Evolutionary conservation across 352 stramenopile species (phyloP).

Genomic region (Pythium guiyangense): DNA sequence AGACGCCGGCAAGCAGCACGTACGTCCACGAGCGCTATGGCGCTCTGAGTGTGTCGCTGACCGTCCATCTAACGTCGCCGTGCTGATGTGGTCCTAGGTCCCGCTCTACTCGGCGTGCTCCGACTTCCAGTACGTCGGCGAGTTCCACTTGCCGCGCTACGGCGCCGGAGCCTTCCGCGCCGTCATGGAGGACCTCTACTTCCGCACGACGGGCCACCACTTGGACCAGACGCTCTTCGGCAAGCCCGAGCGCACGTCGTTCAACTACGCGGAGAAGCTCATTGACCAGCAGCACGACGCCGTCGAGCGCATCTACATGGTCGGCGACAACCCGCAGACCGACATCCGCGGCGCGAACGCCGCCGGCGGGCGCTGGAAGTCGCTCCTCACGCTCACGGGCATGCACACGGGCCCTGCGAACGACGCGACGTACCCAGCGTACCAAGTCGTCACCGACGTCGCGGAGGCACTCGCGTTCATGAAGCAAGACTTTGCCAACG

Average conservation of each 20-base stretch:
- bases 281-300: slow-evolving; percentile 64
- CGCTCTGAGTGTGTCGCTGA: background rate
- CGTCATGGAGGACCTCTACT: slow-evolving; percentile 67
- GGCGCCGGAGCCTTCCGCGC: slow-evolving; percentile 78
- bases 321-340: slow-evolving; percentile 80
- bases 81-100: slow-evolving; percentile 1
- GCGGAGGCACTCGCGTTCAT: slow-evolving; percentile 67
- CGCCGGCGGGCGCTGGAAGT: slow-evolving; percentile 74
- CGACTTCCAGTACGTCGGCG: slow-evolving; percentile 86
- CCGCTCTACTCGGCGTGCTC: slow-evolving; percentile 84
- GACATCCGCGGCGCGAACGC: slow-evolving; percentile 80
- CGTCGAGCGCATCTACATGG: slow-evolving; percentile 82
- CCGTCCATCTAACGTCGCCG: background rate
- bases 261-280: slow-evolving; percentile 68
- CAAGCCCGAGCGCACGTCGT: slow-evolving; percentile 76
- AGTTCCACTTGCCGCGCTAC: slow-evolving; percentile 80
- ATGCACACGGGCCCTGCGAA: slow-evolving; percentile 75
- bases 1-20: slow-evolving; percentile 26
- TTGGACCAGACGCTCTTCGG: slow-evolving; percentile 72
- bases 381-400: slow-evolving; percentile 77
- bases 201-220: slow-evolving; percentile 72
- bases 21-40: background rate
- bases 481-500: slow-evolving; percentile 53
- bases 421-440: slow-evolving; percentile 55
- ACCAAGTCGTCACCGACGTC: slow-evolving; percentile 73